Evolutionary conservation across 73 alveolate genomes (phyloP), one percentile per base, ranked within the genome.

Genomic region (Paramecium tetraurelia): DNA sequence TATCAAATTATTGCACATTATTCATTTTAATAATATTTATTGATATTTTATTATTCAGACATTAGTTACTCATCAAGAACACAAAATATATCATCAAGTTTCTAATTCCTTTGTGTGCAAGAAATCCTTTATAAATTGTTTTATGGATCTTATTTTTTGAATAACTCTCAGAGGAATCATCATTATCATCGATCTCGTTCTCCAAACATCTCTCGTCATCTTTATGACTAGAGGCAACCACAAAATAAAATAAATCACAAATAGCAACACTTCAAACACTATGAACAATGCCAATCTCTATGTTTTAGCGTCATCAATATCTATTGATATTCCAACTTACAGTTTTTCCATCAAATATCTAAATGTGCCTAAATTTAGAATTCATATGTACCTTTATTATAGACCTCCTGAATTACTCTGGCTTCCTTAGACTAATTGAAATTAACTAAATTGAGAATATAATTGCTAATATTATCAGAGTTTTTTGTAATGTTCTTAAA

Each of bases 201-300:
- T 86, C 93, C 93, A 86, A 7, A 86, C 63, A 35, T 77, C 85
- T 86, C 93, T 86, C 21, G 93, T 63, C 48, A 86, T 24, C 44
- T 86, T 86, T 6, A 77, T 20, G 5, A 86, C 69, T 3, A 86
- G 88, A 38, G 93, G 93, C 3, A 86, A 59, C 93, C 93, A 86
- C 12, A 86, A 40, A 5, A 86, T 41, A 86, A 86, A 86, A 53
- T 86, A 86, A 36, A 86, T 59, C 20, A 86, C 36, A 63, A 86
- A 86, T 21, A 86, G 3, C n/a, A 86, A 33, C 24, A 86, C 93
- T 14, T 86, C 85, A 69, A 86, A 86, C 24, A 86, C 93, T 5
- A 86, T 86, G 43, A 86, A 86, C 36, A 86, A 27, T 21, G 93
- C 93, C 7, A 86, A 63, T 21, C 93, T 86, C 16, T 69, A 41